Evolutionary conservation across 2,329 filamentous ascomycete species (phyloP).

Genomic region (Cryphonectria nitschkei): DNA sequence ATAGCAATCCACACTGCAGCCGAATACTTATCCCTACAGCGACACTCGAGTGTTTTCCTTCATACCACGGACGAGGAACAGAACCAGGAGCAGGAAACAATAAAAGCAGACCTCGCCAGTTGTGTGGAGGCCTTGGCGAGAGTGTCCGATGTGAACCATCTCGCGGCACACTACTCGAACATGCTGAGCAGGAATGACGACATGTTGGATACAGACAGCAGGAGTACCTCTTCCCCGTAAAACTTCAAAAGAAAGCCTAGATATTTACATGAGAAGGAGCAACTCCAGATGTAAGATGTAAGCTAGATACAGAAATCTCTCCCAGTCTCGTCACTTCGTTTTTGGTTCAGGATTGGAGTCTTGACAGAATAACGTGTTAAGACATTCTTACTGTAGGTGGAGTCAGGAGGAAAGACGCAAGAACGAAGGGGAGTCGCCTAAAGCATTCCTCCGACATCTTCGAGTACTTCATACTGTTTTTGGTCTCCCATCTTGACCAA

Average conservation of each 20-base stretch:
- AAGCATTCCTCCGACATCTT: too few species aligned
- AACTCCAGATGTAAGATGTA: not conserved
- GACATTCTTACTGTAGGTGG: too few species aligned
- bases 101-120: not conserved
- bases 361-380: too few species aligned
- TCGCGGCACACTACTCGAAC: not conserved
- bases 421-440: too few species aligned
- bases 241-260: not conserved
- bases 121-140: not conserved
- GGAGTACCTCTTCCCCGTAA: not conserved
- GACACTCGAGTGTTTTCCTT: not conserved
- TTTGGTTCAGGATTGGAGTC: too few species aligned
- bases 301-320: not conserved
- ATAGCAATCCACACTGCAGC: slow-evolving; percentile 1
- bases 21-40: not conserved
- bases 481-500: too few species aligned
- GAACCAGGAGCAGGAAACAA: not conserved
- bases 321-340: not conserved
- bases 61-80: not conserved
- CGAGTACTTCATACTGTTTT: too few species aligned
- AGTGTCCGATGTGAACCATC: not conserved
- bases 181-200: not conserved
- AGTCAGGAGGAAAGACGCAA: too few species aligned
- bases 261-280: not conserved
- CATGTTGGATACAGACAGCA: not conserved